Conservation (phyloP, 345 rosid species). For the Litchi chinensis region DNA sequence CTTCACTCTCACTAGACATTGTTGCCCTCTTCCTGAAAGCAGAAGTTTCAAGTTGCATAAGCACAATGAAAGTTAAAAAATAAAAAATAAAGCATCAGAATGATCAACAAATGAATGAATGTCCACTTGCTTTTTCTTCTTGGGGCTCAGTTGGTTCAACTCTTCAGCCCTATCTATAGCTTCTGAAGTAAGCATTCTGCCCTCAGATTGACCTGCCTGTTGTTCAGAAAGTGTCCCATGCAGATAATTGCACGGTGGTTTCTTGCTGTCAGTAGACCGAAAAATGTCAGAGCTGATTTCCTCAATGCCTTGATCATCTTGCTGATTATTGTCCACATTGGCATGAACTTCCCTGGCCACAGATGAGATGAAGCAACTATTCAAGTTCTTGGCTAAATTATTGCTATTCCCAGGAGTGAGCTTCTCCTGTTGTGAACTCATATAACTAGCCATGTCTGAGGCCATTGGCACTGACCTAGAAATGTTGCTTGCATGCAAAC, state of each 20-base stretch:
- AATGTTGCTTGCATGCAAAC: constrained; percentile 19
- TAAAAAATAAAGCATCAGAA: background rate
- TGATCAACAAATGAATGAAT: background rate
- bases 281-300: constrained; percentile 11
- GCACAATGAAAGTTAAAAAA: background rate
- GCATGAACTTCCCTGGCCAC: constrained; percentile 7
- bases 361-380: constrained; percentile 11
- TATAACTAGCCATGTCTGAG: constrained; percentile 20
- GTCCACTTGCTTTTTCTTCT: constrained; percentile 29
- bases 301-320: constrained; percentile 17
- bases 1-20: constrained; percentile 15
- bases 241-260: constrained; percentile 16
- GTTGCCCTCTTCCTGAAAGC: constrained; percentile 31
- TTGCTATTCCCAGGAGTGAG: constrained; percentile 1
- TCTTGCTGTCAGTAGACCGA: constrained; percentile 12
- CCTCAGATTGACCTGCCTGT: constrained; percentile 21
- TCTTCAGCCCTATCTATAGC: constrained; percentile 20
- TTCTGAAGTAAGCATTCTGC: constrained; percentile 19
- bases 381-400: constrained; percentile 10
- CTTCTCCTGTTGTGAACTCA: constrained; percentile 19
- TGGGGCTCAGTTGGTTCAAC: constrained; percentile 27
- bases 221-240: constrained; percentile 18
- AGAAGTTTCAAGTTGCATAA: constrained; percentile 4
- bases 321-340: background rate
- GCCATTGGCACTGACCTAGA: constrained; percentile 8